A percentile compares a stretch with the other conserved stretches of the same genome.
Conservation (phyloP, 2,329 filamentous ascomycete genomes). For the Chrysosporium queenslandicum region DNA sequence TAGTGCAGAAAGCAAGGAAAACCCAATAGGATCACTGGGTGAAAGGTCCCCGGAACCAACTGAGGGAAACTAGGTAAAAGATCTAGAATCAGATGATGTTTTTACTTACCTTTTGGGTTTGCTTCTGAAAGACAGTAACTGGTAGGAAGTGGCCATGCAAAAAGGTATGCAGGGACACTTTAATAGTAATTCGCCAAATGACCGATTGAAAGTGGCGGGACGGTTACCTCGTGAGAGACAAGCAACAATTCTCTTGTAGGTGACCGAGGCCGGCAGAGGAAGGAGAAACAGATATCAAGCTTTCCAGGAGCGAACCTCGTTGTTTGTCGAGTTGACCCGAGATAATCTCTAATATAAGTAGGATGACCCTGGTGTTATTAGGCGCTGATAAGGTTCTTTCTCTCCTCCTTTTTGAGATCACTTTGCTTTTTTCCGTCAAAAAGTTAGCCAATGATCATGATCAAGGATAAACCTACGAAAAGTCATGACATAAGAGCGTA, state of each 20-base stretch:
- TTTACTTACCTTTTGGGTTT: not conserved
- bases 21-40: not conserved
- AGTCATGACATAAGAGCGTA: slow-evolving; percentile 11
- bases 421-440: slow-evolving; percentile 7
- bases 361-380: slow-evolving; percentile 9
- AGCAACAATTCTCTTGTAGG: not conserved
- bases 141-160: too few species aligned
- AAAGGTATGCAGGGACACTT: not conserved
- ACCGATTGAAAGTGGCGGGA: not conserved
- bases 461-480: not conserved
- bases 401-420: slow-evolving; percentile 3
- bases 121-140: not conserved
- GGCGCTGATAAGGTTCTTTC: slow-evolving; percentile 12
- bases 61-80: not conserved
- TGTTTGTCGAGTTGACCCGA: slow-evolving; percentile 7
- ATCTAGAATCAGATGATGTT: not conserved
- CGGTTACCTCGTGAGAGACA: not conserved
- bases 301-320: slow-evolving; percentile 1
- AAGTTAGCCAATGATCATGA: slow-evolving; percentile 4
- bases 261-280: slow-evolving; percentile 1
- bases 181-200: not conserved
- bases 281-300: not conserved
- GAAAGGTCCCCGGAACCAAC: too few species aligned
- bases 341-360: slow-evolving; percentile 4
- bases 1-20: not conserved